Percentiles rank a stretch among this genome's conserved stretches.
Conservation (phyloP, 768 basidiomycete genomes). For the Brasilioporus rufonigricans region DNA sequence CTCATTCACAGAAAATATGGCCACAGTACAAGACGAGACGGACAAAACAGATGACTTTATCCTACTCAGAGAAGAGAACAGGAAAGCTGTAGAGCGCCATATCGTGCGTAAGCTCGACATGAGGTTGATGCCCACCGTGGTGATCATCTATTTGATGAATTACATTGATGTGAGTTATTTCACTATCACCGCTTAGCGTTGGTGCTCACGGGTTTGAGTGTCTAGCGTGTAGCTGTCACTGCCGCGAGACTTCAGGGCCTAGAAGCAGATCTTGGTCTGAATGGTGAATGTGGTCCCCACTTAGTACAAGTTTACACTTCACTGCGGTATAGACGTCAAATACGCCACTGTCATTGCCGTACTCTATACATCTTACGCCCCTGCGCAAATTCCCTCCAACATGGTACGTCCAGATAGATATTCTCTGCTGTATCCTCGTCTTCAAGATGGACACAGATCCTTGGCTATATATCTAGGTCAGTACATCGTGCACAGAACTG, state of each 20-base stretch:
- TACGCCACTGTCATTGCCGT: conserved; percentile 58
- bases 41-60: too few species aligned
- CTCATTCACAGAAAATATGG: conserved; percentile 8
- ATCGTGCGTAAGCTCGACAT: too few species aligned
- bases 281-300: conserved; percentile 16
- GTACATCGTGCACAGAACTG: neutral
- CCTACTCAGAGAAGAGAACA: too few species aligned
- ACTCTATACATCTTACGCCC: too few species aligned
- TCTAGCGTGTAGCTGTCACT: conserved; percentile 37
- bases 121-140: too few species aligned
- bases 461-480: too few species aligned
- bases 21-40: conserved; percentile 15
- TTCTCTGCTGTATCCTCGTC: neutral
- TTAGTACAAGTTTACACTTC: neutral
- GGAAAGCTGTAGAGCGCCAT: too few species aligned
- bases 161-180: conserved; percentile 22
- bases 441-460: conserved; percentile 37
- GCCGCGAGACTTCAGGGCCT: too few species aligned
- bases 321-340: conserved; percentile 40
- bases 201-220: neutral
- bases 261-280: conserved; percentile 36
- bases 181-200: too few species aligned
- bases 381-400: too few species aligned
- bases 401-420: conserved; percentile 29
- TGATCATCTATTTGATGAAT: conserved; percentile 26